Conservation (phyloP, 176 grass and related monocot genomes). For the Musa schizocarpa region DNA sequence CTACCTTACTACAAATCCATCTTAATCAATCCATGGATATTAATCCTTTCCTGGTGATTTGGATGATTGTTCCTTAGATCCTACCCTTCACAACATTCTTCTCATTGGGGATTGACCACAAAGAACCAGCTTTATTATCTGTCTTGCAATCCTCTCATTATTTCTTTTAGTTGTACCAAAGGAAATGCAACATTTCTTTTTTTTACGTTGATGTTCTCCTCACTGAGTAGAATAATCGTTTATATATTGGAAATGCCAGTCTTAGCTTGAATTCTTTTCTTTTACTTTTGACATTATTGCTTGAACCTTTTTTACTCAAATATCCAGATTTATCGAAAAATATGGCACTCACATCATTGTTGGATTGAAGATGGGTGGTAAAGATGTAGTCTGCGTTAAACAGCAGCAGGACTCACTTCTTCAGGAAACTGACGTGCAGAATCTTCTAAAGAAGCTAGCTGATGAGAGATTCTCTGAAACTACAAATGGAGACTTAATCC, state of each 20-base stretch:
- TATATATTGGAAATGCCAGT: neutral
- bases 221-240: neutral
- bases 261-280: neutral
- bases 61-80: neutral
- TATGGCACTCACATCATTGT: constrained; percentile 74
- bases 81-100: too few species aligned
- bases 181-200: neutral
- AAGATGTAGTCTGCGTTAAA: constrained; percentile 72
- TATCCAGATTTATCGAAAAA: constrained; percentile 61
- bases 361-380: constrained; percentile 69
- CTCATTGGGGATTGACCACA: too few species aligned
- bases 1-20: neutral
- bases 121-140: neutral
- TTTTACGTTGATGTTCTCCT: neutral
- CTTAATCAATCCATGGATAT: neutral
- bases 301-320: neutral
- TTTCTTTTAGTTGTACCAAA: neutral
- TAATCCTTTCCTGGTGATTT: neutral
- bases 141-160: neutral
- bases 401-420: constrained; percentile 63
- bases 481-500: neutral
- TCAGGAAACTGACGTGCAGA: constrained; percentile 52
- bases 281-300: neutral
- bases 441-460: constrained; percentile 43
- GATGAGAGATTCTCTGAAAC: constrained; percentile 40